Percentiles rank a stretch among this genome's conserved stretches.
These are phyloP conservation scores for Colletotrichum tofieldiae DNA, from an alignment of 2,329 filamentous ascomycete species.

Conservation along the genomic window DNA sequence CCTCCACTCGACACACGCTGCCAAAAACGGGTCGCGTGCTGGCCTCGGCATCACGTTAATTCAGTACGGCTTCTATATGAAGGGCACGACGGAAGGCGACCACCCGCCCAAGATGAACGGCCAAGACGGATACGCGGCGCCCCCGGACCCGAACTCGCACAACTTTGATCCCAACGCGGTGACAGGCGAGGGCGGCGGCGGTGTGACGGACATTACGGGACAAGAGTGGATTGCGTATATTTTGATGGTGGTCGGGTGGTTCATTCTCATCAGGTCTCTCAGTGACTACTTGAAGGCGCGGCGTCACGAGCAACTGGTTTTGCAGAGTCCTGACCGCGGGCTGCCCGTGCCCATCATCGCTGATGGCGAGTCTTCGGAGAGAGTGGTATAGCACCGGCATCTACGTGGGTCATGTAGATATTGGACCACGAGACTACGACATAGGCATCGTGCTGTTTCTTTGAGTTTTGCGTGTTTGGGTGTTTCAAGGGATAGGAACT, in stretches of 20 bases:
- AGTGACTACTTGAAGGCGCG: slow-evolving; percentile 91
- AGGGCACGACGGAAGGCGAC: slow-evolving; percentile 58
- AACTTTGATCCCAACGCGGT: slow-evolving; percentile 85
- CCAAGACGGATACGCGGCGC: slow-evolving; percentile 75
- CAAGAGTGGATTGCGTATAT: slow-evolving; percentile 93
- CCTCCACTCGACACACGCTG: slow-evolving; percentile 96
- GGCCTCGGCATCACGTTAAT: slow-evolving; percentile 96
- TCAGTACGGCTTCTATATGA: slow-evolving; percentile 98
- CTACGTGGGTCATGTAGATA: background rate
- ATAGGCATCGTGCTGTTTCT: slow-evolving; percentile 17
- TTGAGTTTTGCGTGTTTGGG: slow-evolving; percentile 15
- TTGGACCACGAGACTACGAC: slow-evolving; percentile 17
- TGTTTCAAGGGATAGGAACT: slow-evolving; percentile 28
- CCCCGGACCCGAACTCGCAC: slow-evolving; percentile 91
- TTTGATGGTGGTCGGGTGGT: slow-evolving; percentile 98
- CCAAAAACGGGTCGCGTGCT: slow-evolving; percentile 96
- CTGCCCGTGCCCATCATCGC: slow-evolving; percentile 89
- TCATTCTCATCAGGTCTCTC: slow-evolving; percentile 94
- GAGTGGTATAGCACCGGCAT: slow-evolving; percentile 71
- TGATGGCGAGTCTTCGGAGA: slow-evolving; percentile 85
- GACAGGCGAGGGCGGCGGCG: slow-evolving; percentile 60
- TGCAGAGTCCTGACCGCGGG: slow-evolving; percentile 93
- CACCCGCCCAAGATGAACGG: slow-evolving; percentile 61
- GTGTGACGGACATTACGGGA: slow-evolving; percentile 73
- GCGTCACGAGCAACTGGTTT: slow-evolving; percentile 91